phyloP scores from a whole-genome alignment of 805 yeast genomes.

The Pichia cabralensis region DNA sequence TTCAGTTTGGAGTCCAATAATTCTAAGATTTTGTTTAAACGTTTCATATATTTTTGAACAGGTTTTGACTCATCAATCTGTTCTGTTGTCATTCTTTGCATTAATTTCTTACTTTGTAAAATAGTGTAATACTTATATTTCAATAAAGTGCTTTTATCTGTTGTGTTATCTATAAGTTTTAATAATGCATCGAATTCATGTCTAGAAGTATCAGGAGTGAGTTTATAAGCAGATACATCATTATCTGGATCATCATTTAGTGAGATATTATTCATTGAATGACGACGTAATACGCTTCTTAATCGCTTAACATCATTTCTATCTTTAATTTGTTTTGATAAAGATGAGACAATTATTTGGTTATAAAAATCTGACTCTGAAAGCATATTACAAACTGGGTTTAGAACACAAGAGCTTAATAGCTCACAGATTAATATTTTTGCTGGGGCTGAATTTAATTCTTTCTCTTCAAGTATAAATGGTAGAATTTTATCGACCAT shows the following conservation, averaged over 20 bases:
- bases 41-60: constrained; percentile 6
- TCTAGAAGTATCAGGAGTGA: constrained; percentile 24
- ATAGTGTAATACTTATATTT: constrained; percentile 38
- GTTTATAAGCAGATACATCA: constrained; percentile 1
- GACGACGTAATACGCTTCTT: constrained; percentile 59
- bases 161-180: constrained; percentile 21
- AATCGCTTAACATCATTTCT: constrained; percentile 64
- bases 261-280: constrained; percentile 28
- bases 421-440: constrained; percentile 50
- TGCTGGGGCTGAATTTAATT: constrained; percentile 40
- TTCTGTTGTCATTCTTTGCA: neutral
- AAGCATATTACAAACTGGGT: constrained; percentile 40
- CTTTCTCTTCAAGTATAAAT: constrained; percentile 35
- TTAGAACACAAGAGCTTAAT: constrained; percentile 44
- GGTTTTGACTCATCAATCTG: constrained; percentile 7
- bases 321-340: constrained; percentile 61
- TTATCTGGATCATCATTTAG: neutral
- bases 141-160: constrained; percentile 34
- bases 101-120: constrained; percentile 26
- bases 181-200: constrained; percentile 24
- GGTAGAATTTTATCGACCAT: constrained; percentile 37
- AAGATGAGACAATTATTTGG: constrained; percentile 43
- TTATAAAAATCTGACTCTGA: constrained; percentile 76
- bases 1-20: neutral
- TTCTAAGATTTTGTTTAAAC: neutral